Conservation (phyloP, 2,329 filamentous ascomycete genomes). For the Xylariaceae sp. region DNA sequence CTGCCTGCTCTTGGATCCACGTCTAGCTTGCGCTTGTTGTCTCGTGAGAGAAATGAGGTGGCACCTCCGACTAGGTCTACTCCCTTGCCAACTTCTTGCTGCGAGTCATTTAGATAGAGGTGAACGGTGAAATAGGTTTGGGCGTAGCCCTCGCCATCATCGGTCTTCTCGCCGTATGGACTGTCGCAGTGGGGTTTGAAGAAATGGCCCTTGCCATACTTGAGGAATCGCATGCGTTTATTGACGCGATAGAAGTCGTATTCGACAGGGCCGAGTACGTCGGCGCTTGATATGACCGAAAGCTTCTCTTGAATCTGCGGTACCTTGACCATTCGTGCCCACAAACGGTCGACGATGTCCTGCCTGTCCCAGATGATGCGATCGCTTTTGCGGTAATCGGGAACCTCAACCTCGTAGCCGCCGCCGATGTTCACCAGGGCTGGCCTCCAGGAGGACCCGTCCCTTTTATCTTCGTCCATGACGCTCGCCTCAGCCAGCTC, state of each 20-base stretch:
- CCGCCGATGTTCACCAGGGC: constrained; percentile 65
- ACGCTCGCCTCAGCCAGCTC: constrained; percentile 48
- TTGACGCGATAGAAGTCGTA: constrained; percentile 52
- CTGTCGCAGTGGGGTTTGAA: constrained; percentile 71
- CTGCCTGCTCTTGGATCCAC: constrained; percentile 53
- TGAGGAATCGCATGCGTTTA: constrained; percentile 70
- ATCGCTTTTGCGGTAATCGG: constrained; percentile 64
- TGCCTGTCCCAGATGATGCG: constrained; percentile 71
- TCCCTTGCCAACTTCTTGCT: constrained; percentile 32
- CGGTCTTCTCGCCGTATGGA: constrained; percentile 47
- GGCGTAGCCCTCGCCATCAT: constrained; percentile 40
- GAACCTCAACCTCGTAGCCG: constrained; percentile 53
- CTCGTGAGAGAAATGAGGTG: constrained; percentile 47
- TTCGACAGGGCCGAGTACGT: constrained; percentile 33
- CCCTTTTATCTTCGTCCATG: constrained; percentile 24
- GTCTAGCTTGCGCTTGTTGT: constrained; percentile 41
- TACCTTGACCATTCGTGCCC: constrained; percentile 49
- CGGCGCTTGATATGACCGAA: constrained; percentile 27
- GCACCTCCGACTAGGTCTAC: constrained; percentile 46
- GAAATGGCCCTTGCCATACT: constrained; percentile 67
- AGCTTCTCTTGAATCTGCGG: constrained; percentile 39
- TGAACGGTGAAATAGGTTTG: constrained; percentile 52
- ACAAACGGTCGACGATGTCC: constrained; percentile 58
- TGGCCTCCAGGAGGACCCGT: constrained; percentile 52
- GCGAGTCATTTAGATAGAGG: constrained; percentile 49